These are phyloP conservation scores for Xylariales sp. DNA, from an alignment of 2,329 filamentous ascomycete genomes.

Conservation along the genomic window DNA sequence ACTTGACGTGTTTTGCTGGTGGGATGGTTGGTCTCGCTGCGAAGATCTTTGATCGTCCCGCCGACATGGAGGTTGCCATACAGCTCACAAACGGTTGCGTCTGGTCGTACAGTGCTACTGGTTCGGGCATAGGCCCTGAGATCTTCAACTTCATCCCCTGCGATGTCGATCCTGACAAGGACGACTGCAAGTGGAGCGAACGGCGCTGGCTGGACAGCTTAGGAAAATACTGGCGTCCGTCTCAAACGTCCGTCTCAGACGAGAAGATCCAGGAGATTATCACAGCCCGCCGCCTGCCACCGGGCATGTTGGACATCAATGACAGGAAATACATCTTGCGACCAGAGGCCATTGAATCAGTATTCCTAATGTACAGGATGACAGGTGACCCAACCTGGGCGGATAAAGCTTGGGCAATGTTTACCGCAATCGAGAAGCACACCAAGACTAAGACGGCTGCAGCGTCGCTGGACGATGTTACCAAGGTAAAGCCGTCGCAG, in stretches of 20 bases:
- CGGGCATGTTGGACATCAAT: slow-evolving; percentile 50
- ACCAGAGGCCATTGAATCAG: slow-evolving; percentile 75
- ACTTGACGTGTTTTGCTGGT: slow-evolving; percentile 59
- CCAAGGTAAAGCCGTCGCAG: slow-evolving; percentile 21
- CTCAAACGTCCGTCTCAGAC: slow-evolving; percentile 18
- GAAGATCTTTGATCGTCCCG: slow-evolving; percentile 50
- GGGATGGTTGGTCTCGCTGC: slow-evolving; percentile 62
- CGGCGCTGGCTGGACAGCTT: slow-evolving; percentile 20
- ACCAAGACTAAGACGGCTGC: slow-evolving; percentile 60
- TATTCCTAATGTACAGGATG: slow-evolving; percentile 73
- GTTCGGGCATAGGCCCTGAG: slow-evolving; percentile 59
- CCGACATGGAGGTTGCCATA: slow-evolving; percentile 52
- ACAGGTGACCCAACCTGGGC: slow-evolving; percentile 63
- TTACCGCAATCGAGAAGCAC: slow-evolving; percentile 54
- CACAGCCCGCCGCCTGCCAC: slow-evolving; percentile 33
- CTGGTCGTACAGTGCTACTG: slow-evolving; percentile 56
- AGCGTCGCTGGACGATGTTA: slow-evolving; percentile 64
- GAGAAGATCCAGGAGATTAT: slow-evolving; percentile 23
- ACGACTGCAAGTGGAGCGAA: slow-evolving; percentile 27
- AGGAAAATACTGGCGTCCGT: slow-evolving; percentile 22
- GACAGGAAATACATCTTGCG: slow-evolving; percentile 61
- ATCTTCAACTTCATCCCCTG: slow-evolving; percentile 45
- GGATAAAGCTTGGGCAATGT: slow-evolving; percentile 72
- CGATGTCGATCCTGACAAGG: slow-evolving; percentile 20
- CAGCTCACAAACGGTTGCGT: slow-evolving; percentile 61